These are phyloP conservation scores for Mycena venus DNA, from an alignment of 768 basidiomycete genomes.

Conservation along the genomic window DNA sequence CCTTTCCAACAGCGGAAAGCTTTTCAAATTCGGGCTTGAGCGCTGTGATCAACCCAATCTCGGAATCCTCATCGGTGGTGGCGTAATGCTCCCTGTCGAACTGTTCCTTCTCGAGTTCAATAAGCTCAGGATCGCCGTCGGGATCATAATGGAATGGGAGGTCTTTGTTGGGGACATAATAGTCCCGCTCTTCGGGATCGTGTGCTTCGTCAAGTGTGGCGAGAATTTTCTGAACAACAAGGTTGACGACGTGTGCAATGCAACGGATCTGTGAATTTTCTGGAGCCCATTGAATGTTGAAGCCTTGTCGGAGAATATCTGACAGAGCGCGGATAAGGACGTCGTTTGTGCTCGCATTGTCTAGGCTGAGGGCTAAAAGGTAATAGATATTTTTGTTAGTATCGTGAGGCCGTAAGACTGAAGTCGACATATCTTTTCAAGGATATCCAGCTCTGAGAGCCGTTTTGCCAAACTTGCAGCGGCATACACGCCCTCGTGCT, in stretches of 20 bases:
- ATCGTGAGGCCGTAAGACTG: neutral
- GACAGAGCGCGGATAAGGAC: conserved; percentile 42
- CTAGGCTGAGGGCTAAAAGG: conserved; percentile 36
- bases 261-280: neutral
- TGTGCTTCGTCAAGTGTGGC: neutral
- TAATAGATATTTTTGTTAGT: neutral
- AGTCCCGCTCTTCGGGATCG: neutral
- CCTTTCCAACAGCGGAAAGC: neutral
- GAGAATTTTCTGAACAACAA: neutral
- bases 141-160: neutral
- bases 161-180: neutral
- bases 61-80: conserved; percentile 4
- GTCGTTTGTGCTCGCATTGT: conserved; percentile 52
- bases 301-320: conserved; percentile 37
- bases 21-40: neutral
- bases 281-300: conserved; percentile 39
- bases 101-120: conserved; percentile 12
- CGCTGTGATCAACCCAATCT: neutral
- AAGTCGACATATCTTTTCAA: conserved; percentile 51
- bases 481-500: conserved; percentile 48
- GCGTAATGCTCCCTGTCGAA: conserved; percentile 18
- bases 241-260: too few relatives aligned
- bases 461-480: too few relatives aligned
- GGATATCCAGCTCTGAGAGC: conserved; percentile 34
- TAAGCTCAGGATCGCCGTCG: neutral